Evolutionary conservation across 2,329 filamentous ascomycete genomes (phyloP).

Genomic region (Hymenoscyphus fructigenus): DNA sequence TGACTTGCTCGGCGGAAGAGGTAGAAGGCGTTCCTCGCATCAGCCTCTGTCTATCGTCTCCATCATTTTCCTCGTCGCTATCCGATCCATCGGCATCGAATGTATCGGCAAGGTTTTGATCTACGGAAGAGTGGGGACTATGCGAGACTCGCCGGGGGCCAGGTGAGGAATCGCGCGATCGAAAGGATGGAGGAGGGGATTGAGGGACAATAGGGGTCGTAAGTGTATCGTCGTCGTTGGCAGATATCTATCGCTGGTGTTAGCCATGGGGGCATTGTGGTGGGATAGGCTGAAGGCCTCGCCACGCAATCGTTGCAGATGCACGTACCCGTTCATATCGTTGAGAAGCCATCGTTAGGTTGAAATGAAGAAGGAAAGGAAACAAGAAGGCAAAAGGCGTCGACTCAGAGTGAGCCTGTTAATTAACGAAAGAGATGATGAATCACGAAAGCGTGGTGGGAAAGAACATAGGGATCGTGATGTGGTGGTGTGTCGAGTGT

Average conservation of each 20-base stretch:
- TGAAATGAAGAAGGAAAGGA: constrained; percentile 26
- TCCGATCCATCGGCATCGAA: constrained; percentile 83
- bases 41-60: constrained; percentile 81
- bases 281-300: constrained; percentile 24
- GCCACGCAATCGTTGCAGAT: constrained; percentile 6
- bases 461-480: not conserved
- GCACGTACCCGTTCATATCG: constrained; percentile 56
- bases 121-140: constrained; percentile 50
- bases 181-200: constrained; percentile 81
- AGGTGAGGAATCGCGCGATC: constrained; percentile 74
- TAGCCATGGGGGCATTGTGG: not conserved
- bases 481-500: constrained; percentile 1
- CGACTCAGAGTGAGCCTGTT: constrained; percentile 21
- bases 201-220: constrained; percentile 36
- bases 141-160: constrained; percentile 43
- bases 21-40: constrained; percentile 62
- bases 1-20: constrained; percentile 28
- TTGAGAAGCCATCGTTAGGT: constrained; percentile 35
- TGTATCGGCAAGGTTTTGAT: constrained; percentile 85
- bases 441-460: constrained; percentile 13
- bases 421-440: constrained; percentile 22
- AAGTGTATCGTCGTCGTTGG: constrained; percentile 53
- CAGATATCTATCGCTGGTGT: constrained; percentile 49
- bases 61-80: constrained; percentile 67
- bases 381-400: constrained; percentile 18